Conservation (phyloP, 2,329 filamentous ascomycete genomes). For the Penicillium brasilianum region DNA sequence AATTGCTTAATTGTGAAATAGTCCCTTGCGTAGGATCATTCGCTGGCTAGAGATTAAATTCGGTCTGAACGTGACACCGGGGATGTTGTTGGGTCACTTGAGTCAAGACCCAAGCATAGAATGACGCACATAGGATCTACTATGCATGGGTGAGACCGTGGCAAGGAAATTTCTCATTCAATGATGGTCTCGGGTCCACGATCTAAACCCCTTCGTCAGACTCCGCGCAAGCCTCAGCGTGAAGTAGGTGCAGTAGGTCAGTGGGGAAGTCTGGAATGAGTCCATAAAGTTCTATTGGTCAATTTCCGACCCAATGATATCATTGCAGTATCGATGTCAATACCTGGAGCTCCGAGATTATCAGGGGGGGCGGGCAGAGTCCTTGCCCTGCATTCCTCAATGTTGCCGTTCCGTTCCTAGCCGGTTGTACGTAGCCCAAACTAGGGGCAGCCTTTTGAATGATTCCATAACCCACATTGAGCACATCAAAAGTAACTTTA, state of each 20-base stretch:
- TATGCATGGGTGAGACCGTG: neutral
- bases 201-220: neutral
- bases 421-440: conserved; percentile 16
- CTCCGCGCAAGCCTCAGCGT: neutral
- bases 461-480: conserved; percentile 26
- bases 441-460: conserved; percentile 13
- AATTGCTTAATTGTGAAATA: neutral
- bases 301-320: neutral
- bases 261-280: neutral
- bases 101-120: too few species aligned
- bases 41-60: neutral
- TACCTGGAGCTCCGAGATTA: conserved; percentile 1
- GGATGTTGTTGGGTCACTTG: neutral
- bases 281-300: neutral
- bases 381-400: conserved; percentile 24
- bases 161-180: too few species aligned
- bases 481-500: conserved; percentile 24
- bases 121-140: neutral
- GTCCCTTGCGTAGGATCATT: too few species aligned
- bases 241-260: neutral
- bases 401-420: conserved; percentile 25
- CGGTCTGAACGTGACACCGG: neutral
- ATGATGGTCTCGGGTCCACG: too few species aligned
- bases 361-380: conserved; percentile 3
- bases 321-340: neutral